These are phyloP conservation scores for Alternaria sp. DNA, from an alignment of 2,329 filamentous ascomycete species.

Conservation along the genomic window DNA sequence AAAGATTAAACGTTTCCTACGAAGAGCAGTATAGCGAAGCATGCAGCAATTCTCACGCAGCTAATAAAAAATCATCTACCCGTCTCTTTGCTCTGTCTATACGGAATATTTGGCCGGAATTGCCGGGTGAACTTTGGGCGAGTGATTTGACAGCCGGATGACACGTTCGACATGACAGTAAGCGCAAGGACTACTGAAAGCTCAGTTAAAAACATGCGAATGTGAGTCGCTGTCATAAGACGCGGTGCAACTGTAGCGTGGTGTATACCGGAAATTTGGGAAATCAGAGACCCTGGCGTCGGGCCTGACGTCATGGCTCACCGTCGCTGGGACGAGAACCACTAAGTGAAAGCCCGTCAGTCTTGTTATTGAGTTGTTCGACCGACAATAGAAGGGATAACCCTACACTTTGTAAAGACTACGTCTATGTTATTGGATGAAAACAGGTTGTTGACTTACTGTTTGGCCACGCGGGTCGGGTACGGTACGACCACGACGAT, in stretches of 20 bases:
- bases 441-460: slow-evolving; percentile 14
- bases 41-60: not conserved
- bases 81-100: not conserved
- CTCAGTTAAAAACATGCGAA: not conserved
- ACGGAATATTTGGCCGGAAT: not conserved
- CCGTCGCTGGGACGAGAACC: not conserved
- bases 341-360: not conserved
- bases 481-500: slow-evolving; percentile 7
- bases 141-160: not conserved
- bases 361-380: not conserved
- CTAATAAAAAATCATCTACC: not conserved
- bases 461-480: slow-evolving; percentile 9
- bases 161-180: not conserved
- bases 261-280: not conserved
- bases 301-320: slow-evolving; percentile 16
- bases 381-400: slow-evolving; percentile 1
- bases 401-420: slow-evolving; percentile 5
- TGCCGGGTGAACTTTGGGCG: not conserved
- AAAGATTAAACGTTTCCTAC: slow-evolving; percentile 1
- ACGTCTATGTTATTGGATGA: slow-evolving; percentile 2
- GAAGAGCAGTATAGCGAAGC: not conserved
- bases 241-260: not conserved
- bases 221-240: not conserved
- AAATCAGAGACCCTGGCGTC: slow-evolving; percentile 1
- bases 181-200: not conserved